phyloP scores from a whole-genome alignment of 2,329 filamentous ascomycete genomes.

The Tolypocladium capitatum region DNA sequence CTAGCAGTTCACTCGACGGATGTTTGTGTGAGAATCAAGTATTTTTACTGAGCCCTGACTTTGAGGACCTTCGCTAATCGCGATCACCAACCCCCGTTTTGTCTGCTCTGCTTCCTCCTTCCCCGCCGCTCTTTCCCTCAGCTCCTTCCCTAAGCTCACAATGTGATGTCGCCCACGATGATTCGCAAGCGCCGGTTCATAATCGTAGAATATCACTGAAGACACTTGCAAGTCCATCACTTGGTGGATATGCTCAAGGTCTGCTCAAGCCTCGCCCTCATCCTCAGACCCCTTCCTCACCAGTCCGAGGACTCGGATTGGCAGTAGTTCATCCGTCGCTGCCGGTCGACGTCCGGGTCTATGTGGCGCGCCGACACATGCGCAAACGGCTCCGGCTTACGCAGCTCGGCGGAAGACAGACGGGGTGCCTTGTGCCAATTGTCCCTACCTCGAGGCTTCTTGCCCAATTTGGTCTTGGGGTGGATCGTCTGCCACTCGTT shows the following conservation, averaged over 20 bases:
- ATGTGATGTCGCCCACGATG: background rate
- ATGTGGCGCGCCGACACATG: slow-evolving; percentile 3
- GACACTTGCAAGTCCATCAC: background rate
- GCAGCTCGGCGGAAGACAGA: slow-evolving; percentile 1
- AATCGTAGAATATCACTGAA: too few relatives aligned
- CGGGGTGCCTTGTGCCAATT: slow-evolving; percentile 12
- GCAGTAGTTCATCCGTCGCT: slow-evolving; percentile 9
- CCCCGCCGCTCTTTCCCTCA: background rate
- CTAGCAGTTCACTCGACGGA: background rate
- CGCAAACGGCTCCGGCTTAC: background rate
- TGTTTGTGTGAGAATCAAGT: background rate
- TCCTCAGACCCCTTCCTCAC: background rate
- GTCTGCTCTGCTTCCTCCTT: background rate
- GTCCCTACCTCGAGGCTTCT: slow-evolving; percentile 1
- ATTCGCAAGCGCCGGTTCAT: background rate
- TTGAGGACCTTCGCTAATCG: too few relatives aligned
- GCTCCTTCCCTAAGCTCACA: background rate
- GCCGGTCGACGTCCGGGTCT: slow-evolving; percentile 7
- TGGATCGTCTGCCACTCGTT: background rate
- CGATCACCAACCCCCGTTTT: background rate
- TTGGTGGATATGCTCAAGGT: background rate
- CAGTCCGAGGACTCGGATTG: slow-evolving; percentile 12
- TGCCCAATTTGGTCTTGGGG: background rate
- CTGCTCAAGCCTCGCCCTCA: background rate
- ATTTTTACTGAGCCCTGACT: background rate